A percentile compares a stretch with the other conserved stretches of the same genome.
phyloP scores from a whole-genome alignment of 306 rosid species.

The Rubus parviflorus region DNA sequence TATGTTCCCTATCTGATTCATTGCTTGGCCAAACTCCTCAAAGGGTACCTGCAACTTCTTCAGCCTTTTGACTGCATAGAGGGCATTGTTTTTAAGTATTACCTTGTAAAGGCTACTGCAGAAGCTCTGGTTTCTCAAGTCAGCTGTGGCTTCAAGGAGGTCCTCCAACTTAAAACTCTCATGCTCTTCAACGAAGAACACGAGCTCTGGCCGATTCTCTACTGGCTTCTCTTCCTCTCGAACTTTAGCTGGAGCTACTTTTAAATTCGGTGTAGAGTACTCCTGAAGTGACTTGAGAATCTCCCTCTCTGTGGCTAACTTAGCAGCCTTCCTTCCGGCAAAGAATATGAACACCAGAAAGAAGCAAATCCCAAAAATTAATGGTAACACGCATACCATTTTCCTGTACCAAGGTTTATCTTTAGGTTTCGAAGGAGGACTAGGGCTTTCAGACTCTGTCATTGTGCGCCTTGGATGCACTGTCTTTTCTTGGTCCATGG shows the following conservation, averaged over 20 bases:
- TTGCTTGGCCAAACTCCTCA: constrained; percentile 53
- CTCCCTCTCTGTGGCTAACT: constrained; percentile 15
- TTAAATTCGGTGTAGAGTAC: constrained; percentile 25
- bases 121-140: constrained; percentile 51
- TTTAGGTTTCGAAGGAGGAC: background rate
- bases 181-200: constrained; percentile 63
- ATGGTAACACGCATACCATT: background rate
- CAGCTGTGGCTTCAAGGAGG: constrained; percentile 57
- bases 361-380: constrained; percentile 30
- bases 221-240: constrained; percentile 33
- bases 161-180: constrained; percentile 68
- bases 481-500: background rate
- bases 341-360: constrained; percentile 36
- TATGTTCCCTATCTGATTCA: constrained; percentile 49
- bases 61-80: constrained; percentile 69
- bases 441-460: constrained; percentile 23
- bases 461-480: background rate
- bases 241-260: constrained; percentile 19
- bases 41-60: constrained; percentile 61
- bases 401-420: background rate
- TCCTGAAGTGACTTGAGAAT: constrained; percentile 18
- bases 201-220: constrained; percentile 40
- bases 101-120: constrained; percentile 71
- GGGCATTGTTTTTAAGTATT: constrained; percentile 42
- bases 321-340: constrained; percentile 29